Conservation (phyloP, 78 protist genomes). For the Pigoraptor vietnamica region DNA sequence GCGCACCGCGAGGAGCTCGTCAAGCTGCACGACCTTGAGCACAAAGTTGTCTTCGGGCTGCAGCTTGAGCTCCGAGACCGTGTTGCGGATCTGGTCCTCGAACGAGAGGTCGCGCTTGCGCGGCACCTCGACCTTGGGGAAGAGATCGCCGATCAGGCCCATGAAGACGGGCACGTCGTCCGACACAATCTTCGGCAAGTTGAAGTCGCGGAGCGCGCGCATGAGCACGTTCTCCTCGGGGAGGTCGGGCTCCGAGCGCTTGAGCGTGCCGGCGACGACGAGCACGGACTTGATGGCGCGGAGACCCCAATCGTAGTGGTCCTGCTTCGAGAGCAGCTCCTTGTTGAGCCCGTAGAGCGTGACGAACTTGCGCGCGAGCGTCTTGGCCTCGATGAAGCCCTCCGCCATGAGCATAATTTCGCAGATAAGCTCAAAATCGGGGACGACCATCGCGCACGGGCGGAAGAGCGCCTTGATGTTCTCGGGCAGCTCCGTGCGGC, state of each 20-base stretch:
- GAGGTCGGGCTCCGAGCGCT: conserved; percentile 67
- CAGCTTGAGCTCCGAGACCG: not conserved
- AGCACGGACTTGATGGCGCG: conserved; percentile 88
- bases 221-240: conserved; percentile 66
- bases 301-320: conserved; percentile 90
- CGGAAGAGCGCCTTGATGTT: conserved; percentile 87
- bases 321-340: conserved; percentile 79
- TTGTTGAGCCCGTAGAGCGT: conserved; percentile 62
- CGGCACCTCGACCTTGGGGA: conserved; percentile 50
- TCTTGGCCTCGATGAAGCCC: conserved; percentile 60
- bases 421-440: conserved; percentile 70
- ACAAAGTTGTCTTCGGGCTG: conserved; percentile 65
- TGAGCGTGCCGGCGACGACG: conserved; percentile 81
- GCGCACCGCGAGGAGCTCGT: conserved; percentile 69
- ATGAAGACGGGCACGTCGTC: conserved; percentile 68
- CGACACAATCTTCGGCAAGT: conserved; percentile 74
- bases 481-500: conserved; percentile 89
- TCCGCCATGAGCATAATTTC: conserved; percentile 79
- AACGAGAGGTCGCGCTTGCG: conserved; percentile 39
- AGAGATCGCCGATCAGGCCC: conserved; percentile 69
- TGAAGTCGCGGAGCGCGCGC: conserved; percentile 87
- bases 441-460: conserved; percentile 81
- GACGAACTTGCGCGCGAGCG: conserved; percentile 69
- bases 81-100: conserved; percentile 23
- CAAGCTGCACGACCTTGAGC: conserved; percentile 66